A percentile compares a stretch with the other conserved stretches of the same genome.
Conservation (phyloP, 73 alveolate species). For the Diophrys sp. region DNA sequence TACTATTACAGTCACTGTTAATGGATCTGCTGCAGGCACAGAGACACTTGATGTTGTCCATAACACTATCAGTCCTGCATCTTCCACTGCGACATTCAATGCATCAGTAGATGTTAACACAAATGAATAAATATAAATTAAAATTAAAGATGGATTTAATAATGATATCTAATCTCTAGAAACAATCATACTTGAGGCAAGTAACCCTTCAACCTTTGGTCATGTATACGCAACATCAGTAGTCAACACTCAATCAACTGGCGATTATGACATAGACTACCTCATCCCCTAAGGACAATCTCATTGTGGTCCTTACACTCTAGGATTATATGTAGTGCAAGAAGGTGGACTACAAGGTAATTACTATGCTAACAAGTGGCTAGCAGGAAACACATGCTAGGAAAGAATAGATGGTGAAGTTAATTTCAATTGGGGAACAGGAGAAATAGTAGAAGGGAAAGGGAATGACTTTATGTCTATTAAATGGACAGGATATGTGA, state of each 20-base stretch:
- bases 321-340: constrained; percentile 17
- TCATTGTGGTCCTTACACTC: constrained; percentile 39
- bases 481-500: constrained; percentile 68
- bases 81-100: not conserved
- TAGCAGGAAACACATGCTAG: constrained; percentile 47
- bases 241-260: constrained; percentile 28
- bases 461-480: constrained; percentile 52
- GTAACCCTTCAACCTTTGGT: constrained; percentile 6
- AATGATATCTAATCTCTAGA: not conserved
- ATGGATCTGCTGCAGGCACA: constrained; percentile 37
- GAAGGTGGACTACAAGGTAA: constrained; percentile 65
- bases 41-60: constrained; percentile 5
- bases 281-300: constrained; percentile 31
- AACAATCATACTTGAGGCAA: constrained; percentile 10
- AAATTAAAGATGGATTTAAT: constrained; percentile 4
- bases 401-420: constrained; percentile 48
- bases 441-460: constrained; percentile 45
- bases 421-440: constrained; percentile 69
- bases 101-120: not conserved
- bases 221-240: constrained; percentile 11
- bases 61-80: not conserved
- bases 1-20: constrained; percentile 36
- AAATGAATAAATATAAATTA: not conserved
- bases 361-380: constrained; percentile 75
- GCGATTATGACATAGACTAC: constrained; percentile 12